phyloP scores from a whole-genome alignment of 2,329 filamentous ascomycete genomes.

The Elsinoe ampelina region DNA sequence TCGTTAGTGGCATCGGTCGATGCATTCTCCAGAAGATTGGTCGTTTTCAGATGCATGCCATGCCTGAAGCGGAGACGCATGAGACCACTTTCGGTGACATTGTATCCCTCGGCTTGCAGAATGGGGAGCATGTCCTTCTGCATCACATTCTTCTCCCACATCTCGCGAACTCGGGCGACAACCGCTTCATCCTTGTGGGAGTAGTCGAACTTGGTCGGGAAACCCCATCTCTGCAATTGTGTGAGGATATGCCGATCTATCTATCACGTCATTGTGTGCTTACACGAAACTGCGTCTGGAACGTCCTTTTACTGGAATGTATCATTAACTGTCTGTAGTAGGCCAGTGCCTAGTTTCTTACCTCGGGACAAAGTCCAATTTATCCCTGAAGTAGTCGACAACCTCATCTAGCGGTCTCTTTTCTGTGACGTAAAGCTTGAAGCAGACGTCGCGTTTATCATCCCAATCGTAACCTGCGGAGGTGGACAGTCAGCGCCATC shows the following conservation, averaged over 20 bases:
- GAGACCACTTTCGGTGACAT: conserved; percentile 62
- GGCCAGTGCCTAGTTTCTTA: neutral
- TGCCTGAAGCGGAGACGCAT: conserved; percentile 61
- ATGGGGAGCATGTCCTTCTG: conserved; percentile 66
- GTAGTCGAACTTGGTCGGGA: conserved; percentile 64
- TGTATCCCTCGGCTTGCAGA: conserved; percentile 62
- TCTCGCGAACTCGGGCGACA: conserved; percentile 59
- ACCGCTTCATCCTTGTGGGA: conserved; percentile 61
- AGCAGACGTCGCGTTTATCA: conserved; percentile 55
- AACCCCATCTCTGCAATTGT: conserved; percentile 55
- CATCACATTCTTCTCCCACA: conserved; percentile 66
- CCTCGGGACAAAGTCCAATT: conserved; percentile 18
- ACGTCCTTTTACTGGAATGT: conserved; percentile 57
- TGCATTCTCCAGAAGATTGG: conserved; percentile 15
- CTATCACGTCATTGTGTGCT: neutral
- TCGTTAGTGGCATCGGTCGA: conserved; percentile 2
- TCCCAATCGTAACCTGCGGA: conserved; percentile 53
- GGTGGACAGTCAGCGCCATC: neutral
- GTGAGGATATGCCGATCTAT: neutral
- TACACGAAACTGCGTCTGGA: conserved; percentile 61
- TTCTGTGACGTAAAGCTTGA: conserved; percentile 68
- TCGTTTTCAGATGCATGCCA: conserved; percentile 30
- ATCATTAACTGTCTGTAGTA: neutral
- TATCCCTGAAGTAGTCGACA: conserved; percentile 52
- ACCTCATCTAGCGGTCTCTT: conserved; percentile 64